Evolutionary conservation across 345 rosid species (phyloP), one percentile per base, ranked within the genome.

Genomic region (Eutrema yunnanense): DNA sequence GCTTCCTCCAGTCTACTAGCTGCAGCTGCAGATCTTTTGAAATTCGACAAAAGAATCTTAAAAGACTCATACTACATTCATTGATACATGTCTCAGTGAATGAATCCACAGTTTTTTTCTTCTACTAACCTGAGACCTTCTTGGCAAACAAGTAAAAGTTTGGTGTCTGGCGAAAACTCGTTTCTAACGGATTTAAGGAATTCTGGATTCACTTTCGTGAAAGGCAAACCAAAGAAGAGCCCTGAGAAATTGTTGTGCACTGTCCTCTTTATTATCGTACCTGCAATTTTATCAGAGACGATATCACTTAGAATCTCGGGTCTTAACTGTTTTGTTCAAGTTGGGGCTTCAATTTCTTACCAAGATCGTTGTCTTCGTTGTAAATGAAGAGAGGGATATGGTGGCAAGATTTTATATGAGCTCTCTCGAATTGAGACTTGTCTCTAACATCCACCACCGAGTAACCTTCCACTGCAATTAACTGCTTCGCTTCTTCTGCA

Each of bases 201-300:
- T 6, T 89, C 86, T 38, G 96, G 92, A 72, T 94, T 91, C 8
- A 43, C 73, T 81, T 94, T 94, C 0, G 98, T 94, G 68, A 91
- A 94, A 13, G 89, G 86, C 78, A 94, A 70, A 49, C 98, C 98
- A 54, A 80, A 94, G 82, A 94, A 86, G 60, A 91, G 78, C 16
- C 98, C 98, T 10, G 97, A 77, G 81, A 94, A 94, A 59, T 94
- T 94, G 79, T 94, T 91, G 86, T 91, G 98, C 80, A 89, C 63
- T 8, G 88, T 84, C 85, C 97, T 91, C 82, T 88, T 87, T 54
- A 94, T 49, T 48, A 91, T 69, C 2, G 98, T 94, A 6, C 95
- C 98, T 91, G 79, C 74, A 69, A 36, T 46, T 10, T 61, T 54
- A 41, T 34, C 56, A 16, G 36, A 67, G 62, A 74, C 68, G 14